These are phyloP conservation scores for Yamadazyma takamatsuzukensis DNA, from an alignment of 805 yeast species.

Conservation along the genomic window DNA sequence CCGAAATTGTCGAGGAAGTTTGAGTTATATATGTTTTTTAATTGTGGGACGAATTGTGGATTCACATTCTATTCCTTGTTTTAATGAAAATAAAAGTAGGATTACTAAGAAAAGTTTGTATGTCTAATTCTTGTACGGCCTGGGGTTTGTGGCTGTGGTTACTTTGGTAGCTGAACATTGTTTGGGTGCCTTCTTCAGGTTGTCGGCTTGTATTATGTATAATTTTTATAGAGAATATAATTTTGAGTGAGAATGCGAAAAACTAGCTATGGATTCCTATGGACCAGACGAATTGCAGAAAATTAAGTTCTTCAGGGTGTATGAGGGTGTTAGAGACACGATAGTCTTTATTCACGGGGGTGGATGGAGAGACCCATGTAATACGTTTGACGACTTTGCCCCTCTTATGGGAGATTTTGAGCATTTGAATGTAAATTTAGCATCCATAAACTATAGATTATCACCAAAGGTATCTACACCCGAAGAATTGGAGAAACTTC, in stretches of 20 bases:
- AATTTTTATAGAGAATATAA: background rate
- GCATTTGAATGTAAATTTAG: constrained; percentile 10
- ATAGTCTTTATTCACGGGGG: constrained; percentile 79
- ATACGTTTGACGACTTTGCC: constrained; percentile 56
- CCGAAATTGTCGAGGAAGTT: too few relatives aligned
- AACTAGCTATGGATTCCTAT: constrained; percentile 13
- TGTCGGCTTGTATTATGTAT: too few relatives aligned
- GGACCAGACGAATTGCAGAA: constrained; percentile 32
- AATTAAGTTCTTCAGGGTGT: constrained; percentile 23
- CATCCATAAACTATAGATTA: constrained; percentile 58
- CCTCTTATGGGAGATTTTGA: constrained; percentile 8
- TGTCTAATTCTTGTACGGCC: too few relatives aligned
- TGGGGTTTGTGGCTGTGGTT: too few relatives aligned
- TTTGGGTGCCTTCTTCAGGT: too few relatives aligned
- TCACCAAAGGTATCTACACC: constrained; percentile 42
- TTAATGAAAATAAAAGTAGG: too few relatives aligned
- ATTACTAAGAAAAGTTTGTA: too few relatives aligned
- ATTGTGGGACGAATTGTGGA: too few relatives aligned
- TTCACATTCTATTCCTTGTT: too few relatives aligned
- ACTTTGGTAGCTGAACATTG: too few relatives aligned
- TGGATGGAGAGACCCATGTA: constrained; percentile 74
- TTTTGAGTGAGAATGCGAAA: background rate
- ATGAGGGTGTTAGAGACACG: constrained; percentile 16
- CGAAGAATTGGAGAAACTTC: constrained; percentile 7
- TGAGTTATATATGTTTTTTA: too few relatives aligned